These are phyloP conservation scores for Populus hybrid DNA, from an alignment of 441 rosid genomes.

Conservation along the genomic window DNA sequence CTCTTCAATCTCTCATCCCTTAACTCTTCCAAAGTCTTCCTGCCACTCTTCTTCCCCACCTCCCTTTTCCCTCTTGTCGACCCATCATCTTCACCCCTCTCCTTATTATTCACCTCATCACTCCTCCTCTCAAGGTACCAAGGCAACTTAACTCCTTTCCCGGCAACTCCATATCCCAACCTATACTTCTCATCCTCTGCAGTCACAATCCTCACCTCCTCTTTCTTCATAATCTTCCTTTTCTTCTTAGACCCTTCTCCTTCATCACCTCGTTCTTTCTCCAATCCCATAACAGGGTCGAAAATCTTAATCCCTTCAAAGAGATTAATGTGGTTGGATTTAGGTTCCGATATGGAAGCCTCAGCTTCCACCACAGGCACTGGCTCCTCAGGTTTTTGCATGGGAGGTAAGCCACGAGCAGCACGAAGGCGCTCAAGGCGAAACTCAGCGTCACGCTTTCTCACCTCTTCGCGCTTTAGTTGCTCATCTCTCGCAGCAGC, in stretches of 20 bases:
- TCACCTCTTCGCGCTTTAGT: slow-evolving; percentile 62
- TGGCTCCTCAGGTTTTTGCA: slow-evolving; percentile 32
- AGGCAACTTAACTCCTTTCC: slow-evolving; percentile 87
- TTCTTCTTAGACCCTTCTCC: slow-evolving; percentile 51
- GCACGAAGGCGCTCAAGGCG: slow-evolving; percentile 71
- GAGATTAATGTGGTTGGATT: slow-evolving; percentile 73
- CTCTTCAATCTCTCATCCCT: slow-evolving; percentile 74
- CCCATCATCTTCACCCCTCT: slow-evolving; percentile 25
- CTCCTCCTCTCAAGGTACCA: slow-evolving; percentile 77
- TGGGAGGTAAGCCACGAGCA: slow-evolving; percentile 73
- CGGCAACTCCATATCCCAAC: slow-evolving; percentile 82
- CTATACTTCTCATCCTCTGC: slow-evolving; percentile 87
- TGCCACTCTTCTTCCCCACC: slow-evolving; percentile 48
- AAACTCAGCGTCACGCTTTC: slow-evolving; percentile 73
- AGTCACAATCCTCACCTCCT: slow-evolving; percentile 58
- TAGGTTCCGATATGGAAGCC: slow-evolving; percentile 32
- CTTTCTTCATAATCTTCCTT: slow-evolving; percentile 62
- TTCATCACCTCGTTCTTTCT: slow-evolving; percentile 53
- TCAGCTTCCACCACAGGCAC: slow-evolving; percentile 18
- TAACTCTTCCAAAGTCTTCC: slow-evolving; percentile 69
- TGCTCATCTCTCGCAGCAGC: slow-evolving; percentile 83
- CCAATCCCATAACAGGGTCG: slow-evolving; percentile 48
- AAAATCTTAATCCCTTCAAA: slow-evolving; percentile 86
- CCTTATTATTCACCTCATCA: slow-evolving; percentile 29
- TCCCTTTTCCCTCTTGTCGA: slow-evolving; percentile 23